Evolutionary conservation across 75 land plant species (phyloP).

Genomic region (Cupressus sempervirens): DNA sequence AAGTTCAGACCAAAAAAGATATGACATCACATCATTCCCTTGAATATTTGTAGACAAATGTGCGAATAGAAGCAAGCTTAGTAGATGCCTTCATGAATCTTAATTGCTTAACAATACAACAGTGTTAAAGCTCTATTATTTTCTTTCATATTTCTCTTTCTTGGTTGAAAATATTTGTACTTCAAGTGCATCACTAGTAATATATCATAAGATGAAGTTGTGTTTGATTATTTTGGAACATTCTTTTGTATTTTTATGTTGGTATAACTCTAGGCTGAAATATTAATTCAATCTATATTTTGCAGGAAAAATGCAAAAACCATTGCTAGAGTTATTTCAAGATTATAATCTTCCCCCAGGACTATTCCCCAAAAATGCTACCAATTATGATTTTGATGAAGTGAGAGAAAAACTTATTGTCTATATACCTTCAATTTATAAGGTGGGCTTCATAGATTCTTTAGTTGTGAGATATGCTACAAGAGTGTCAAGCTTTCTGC

Average conservation of each 20-base stretch:
- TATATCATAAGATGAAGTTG: too few species aligned
- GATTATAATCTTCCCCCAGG: too few species aligned
- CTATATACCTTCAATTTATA: constrained; percentile 46
- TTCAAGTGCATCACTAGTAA: too few species aligned
- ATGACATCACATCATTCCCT: not conserved
- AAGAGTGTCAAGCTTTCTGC: constrained; percentile 36
- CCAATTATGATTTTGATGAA: constrained; percentile 62
- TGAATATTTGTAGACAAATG: not conserved
- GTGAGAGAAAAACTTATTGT: constrained; percentile 39
- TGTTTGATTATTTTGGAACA: too few species aligned
- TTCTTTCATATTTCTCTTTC: not conserved
- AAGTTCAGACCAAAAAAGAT: not conserved
- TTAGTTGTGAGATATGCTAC: constrained; percentile 41
- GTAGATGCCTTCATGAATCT: not conserved
- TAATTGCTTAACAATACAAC: not conserved
- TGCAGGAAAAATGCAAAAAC: constrained; percentile 52
- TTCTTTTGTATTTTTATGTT: not conserved
- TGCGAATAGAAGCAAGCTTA: not conserved
- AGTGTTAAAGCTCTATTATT: not conserved
- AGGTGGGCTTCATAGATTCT: constrained; percentile 52
- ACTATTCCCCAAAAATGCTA: constrained; percentile 52
- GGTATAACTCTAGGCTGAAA: not conserved
- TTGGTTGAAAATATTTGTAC: too few species aligned
- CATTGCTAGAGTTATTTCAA: constrained; percentile 50
- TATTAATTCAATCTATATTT: not conserved